These are phyloP conservation scores for Pluteus cervinus DNA, from an alignment of 768 basidiomycete genomes.

Conservation along the genomic window DNA sequence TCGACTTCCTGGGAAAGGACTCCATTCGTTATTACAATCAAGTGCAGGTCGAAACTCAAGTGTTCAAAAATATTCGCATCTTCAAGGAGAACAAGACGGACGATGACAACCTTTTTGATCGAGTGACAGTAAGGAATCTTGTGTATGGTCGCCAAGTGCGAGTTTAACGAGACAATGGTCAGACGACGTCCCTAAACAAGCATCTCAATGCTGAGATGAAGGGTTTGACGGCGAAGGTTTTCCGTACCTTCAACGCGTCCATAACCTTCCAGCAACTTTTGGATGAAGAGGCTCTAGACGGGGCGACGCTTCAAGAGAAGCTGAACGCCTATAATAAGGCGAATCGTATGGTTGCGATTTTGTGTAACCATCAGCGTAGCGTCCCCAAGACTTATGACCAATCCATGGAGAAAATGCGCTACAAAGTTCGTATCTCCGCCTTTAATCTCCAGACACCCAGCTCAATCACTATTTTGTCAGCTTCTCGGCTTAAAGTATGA, in stretches of 20 bases:
- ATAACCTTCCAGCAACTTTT: constrained; percentile 91
- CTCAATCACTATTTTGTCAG: constrained; percentile 33
- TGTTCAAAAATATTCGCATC: constrained; percentile 97
- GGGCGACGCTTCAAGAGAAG: constrained; percentile 88
- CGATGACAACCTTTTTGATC: constrained; percentile 89
- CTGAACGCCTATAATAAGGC: constrained; percentile 96
- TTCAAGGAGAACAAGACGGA: constrained; percentile 93
- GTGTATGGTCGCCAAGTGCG: constrained; percentile 4
- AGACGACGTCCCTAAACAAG: constrained; percentile 87
- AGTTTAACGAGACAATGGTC: constrained; percentile 9
- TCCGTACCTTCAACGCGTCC: constrained; percentile 99
- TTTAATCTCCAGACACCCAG: constrained; percentile 1
- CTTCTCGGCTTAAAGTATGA: constrained; percentile 90
- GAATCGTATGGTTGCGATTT: constrained; percentile 92
- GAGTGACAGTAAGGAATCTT: constrained; percentile 71
- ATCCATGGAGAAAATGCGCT: constrained; percentile 89
- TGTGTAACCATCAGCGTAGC: constrained; percentile 98
- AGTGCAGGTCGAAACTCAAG: constrained; percentile 82
- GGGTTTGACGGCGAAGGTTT: constrained; percentile 97
- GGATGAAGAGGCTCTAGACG: constrained; percentile 53
- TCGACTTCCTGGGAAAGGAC: constrained; percentile 99
- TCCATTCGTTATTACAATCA: constrained; percentile 96
- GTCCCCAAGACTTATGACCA: constrained; percentile 90
- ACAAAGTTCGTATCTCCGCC: constrained; percentile 55
- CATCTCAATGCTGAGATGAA: constrained; percentile 94